Conservation (phyloP, 2,329 filamentous ascomycete species). For the Apiospora phragmitis region DNA sequence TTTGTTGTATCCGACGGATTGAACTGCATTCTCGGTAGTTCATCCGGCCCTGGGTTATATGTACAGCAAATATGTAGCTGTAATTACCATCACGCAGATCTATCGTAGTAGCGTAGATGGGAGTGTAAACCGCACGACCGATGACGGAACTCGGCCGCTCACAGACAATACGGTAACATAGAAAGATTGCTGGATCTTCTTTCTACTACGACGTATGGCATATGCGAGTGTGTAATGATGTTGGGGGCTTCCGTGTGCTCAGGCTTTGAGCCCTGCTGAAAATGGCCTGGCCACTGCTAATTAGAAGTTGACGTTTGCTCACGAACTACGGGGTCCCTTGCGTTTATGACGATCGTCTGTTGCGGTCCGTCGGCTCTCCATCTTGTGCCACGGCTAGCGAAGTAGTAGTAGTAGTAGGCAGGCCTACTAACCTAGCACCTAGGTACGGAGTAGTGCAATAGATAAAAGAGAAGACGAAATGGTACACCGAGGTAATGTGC, state of each 20-base stretch:
- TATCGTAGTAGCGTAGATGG: background rate
- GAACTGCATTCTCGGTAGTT: background rate
- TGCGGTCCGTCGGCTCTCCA: slow-evolving; percentile 7
- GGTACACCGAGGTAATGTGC: background rate
- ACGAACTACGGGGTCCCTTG: background rate
- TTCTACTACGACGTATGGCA: background rate
- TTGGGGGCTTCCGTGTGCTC: background rate
- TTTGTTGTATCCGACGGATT: background rate
- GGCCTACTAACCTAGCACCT: background rate
- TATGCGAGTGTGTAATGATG: background rate
- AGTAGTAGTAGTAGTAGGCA: background rate
- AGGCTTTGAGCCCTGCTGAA: background rate
- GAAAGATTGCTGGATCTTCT: background rate
- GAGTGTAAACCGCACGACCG: background rate
- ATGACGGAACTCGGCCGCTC: background rate
- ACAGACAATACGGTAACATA: background rate
- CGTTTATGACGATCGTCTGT: slow-evolving; percentile 8
- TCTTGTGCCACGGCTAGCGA: background rate
- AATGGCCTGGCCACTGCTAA: background rate
- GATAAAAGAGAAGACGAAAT: background rate
- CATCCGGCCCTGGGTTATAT: background rate
- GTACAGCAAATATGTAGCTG: background rate
- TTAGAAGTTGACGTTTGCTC: background rate
- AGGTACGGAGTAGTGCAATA: background rate
- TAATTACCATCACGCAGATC: background rate